Base-by-base conservation (phyloP, 2,329 filamentous ascomycete genomes). In the Fusarium sublunatum region DNA sequence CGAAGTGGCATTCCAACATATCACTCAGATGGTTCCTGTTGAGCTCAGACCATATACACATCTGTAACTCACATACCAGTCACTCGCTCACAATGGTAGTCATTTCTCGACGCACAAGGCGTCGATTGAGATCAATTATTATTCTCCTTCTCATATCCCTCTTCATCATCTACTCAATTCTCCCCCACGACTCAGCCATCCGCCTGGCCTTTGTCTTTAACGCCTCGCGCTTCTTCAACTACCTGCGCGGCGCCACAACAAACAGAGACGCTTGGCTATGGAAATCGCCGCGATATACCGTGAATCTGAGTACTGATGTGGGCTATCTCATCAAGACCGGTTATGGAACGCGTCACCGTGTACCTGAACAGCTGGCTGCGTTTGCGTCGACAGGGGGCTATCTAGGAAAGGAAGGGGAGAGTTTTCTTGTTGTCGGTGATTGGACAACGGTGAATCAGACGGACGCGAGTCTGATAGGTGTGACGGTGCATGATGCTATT, bases 291-390 rank as follows among this genome's bases (percentile, higher is more conserved):
- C 62, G 60, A n/a, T 78, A 79, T 51, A 76, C 79, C 4, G 72
- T 85, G 52, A 76, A 83, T 52, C 71, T 81, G 32, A 72, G 73
- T 47, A 73, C 74, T 34, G 83, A 86, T 51, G 77, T 85, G 7
- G 81, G 79, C 29, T 76, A 83, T 61, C 77, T 86, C 45, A 73
- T 86, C 63, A 86, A 86, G 73, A 85, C 83, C 5, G 83, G 83
- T 28, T 86, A 83, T 68, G 83, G 83, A 50, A 85, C 83, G 15
- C 78, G 78, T 42, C 72, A 79, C 45, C 79, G 83, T 12, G 74
- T 86, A 26, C 72, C 77, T 5, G 76, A 79, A 10, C 79, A 82
- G 70, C 71, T 86, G 10, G 74, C 77, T 38, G 82, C 83, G 0
- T 74, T 84, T 39, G 53, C 60, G 15, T 58, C 59, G 10, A 68